Conservation (phyloP, 495 filamentous ascomycete species). For the Aspergillus heteromorphus region DNA sequence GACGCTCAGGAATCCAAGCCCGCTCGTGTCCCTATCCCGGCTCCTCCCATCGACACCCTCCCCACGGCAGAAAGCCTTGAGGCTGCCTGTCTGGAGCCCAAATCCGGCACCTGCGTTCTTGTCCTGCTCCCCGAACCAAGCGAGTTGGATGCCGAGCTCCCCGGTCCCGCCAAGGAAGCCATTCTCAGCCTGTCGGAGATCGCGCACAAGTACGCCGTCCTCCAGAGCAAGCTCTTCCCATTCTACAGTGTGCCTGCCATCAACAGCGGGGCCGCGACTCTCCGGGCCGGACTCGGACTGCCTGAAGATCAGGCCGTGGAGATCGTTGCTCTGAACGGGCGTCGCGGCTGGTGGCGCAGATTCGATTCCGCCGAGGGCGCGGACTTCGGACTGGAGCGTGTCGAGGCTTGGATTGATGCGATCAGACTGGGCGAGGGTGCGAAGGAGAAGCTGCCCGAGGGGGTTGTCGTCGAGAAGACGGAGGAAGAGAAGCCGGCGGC, state of each 20-base stretch:
- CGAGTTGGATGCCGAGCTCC: conserved; percentile 42
- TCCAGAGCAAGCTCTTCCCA: conserved; percentile 68
- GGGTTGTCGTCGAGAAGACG: conserved; percentile 46
- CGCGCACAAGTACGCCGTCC: conserved; percentile 62
- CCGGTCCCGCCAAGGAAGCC: conserved; percentile 44
- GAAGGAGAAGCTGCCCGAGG: conserved; percentile 77
- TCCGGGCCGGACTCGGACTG: conserved; percentile 61
- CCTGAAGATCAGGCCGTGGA: conserved; percentile 44
- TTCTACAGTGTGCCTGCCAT: conserved; percentile 67
- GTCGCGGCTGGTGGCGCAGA: conserved; percentile 77
- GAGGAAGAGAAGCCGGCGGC: conserved; percentile 36
- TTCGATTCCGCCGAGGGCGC: conserved; percentile 50
- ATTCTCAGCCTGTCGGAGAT: conserved; percentile 68
- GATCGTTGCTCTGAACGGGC: conserved; percentile 76
- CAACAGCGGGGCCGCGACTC: conserved; percentile 50
- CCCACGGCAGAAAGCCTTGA: conserved; percentile 54
- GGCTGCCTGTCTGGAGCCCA: conserved; percentile 65
- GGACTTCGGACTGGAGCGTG: conserved; percentile 49
- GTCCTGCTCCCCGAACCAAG: conserved; percentile 60
- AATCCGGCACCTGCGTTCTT: conserved; percentile 81
- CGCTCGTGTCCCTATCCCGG: conserved; percentile 34
- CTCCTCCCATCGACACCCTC: conserved; percentile 46
- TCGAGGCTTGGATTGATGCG: conserved; percentile 84
- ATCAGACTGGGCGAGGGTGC: conserved; percentile 79
- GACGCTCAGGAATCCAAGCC: conserved; percentile 39